These are phyloP conservation scores for Erythrobasidium yunnanense DNA, from an alignment of 768 basidiomycete species.

Conservation along the genomic window DNA sequence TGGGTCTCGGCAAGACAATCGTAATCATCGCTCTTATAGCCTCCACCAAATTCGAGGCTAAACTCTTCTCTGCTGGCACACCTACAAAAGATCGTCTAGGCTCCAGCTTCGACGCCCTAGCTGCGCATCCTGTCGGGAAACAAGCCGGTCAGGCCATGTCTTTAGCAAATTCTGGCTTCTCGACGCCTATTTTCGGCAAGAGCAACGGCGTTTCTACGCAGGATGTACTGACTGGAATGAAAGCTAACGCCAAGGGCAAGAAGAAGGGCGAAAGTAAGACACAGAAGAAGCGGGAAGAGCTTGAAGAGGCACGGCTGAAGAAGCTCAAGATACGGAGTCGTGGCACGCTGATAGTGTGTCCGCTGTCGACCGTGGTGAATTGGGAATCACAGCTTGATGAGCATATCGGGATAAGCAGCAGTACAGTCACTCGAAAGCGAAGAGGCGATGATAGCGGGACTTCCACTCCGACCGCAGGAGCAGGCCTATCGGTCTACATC, in stretches of 20 bases:
- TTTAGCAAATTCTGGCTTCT: not conserved
- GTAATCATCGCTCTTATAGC: constrained; percentile 89
- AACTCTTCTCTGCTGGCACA: constrained; percentile 48
- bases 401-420: constrained; percentile 46
- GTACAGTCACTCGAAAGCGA: constrained; percentile 30
- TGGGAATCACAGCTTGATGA: constrained; percentile 99
- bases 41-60: constrained; percentile 63
- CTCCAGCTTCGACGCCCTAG: constrained; percentile 22
- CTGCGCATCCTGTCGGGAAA: constrained; percentile 26
- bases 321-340: constrained; percentile 72
- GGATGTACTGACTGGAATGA: constrained; percentile 48
- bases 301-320: constrained; percentile 55
- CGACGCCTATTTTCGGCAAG: not conserved
- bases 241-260: constrained; percentile 48
- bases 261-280: constrained; percentile 57
- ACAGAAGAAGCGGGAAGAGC: constrained; percentile 48
- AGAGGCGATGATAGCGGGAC: constrained; percentile 35
- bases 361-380: constrained; percentile 88
- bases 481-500: constrained; percentile 56
- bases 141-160: not conserved
- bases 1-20: constrained; percentile 94
- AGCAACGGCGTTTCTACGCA: not conserved
- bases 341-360: constrained; percentile 91
- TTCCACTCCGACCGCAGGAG: not conserved
- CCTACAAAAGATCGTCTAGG: not conserved